Evolutionary conservation across 2,329 filamentous ascomycete species (phyloP).

Genomic region (Chaetothyriales sp.): DNA sequence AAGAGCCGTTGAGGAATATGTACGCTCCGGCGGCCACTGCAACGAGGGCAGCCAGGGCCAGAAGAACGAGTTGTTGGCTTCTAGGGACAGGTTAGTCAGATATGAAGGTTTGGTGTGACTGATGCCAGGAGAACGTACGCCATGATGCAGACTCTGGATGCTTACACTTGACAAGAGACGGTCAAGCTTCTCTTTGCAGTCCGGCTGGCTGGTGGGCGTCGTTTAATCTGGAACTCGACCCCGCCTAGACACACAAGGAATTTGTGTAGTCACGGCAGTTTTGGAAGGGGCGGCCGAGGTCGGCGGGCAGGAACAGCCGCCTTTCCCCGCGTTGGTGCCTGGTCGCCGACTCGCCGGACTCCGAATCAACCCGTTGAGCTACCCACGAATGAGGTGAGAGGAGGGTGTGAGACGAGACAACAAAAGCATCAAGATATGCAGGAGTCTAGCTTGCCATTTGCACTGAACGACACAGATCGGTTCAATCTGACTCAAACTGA

Average conservation of each 20-base stretch:
- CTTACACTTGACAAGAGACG: not conserved
- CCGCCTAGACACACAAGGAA: too few species aligned
- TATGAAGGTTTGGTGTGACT: not conserved
- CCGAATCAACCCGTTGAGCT: too few species aligned
- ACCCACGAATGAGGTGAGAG: too few species aligned
- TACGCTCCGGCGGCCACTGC: conserved; percentile 51
- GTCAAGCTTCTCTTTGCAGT: too few species aligned
- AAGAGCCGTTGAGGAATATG: conserved; percentile 58
- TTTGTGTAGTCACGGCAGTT: too few species aligned
- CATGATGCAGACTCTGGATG: not conserved
- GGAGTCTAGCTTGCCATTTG: conserved; percentile 25
- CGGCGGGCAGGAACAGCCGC: too few species aligned
- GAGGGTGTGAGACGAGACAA: too few species aligned
- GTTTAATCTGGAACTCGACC: too few species aligned
- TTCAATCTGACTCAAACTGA: conserved; percentile 36
- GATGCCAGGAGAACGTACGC: not conserved
- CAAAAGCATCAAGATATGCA: not conserved
- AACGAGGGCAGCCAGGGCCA: conserved; percentile 52
- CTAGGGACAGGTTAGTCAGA: not conserved
- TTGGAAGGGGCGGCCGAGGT: too few species aligned
- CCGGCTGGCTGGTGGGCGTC: too few species aligned
- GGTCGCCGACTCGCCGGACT: too few species aligned
- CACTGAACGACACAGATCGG: conserved; percentile 35
- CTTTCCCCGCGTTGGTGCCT: too few species aligned
- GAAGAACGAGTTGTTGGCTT: conserved; percentile 2